Conservation (phyloP, 768 basidiomycete species). For the Mrakia frigida region DNA sequence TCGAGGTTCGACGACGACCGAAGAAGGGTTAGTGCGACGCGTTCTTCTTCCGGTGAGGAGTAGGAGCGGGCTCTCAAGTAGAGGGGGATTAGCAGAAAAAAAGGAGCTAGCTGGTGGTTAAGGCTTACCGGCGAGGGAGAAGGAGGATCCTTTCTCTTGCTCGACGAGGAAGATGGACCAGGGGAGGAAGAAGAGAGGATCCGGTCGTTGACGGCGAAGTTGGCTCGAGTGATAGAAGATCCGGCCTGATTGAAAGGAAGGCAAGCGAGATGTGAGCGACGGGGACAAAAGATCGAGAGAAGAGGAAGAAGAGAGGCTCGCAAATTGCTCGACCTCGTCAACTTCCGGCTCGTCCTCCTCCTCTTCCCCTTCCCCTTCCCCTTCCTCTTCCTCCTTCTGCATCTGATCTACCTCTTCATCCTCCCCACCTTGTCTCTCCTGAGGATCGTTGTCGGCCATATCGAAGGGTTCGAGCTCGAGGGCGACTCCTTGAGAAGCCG, state of each 20-base stretch:
- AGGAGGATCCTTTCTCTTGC: not conserved
- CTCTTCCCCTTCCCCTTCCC: not conserved
- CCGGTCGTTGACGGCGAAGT: too few relatives aligned
- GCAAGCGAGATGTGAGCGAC: too few relatives aligned
- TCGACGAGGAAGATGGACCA: not conserved
- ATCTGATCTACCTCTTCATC: not conserved
- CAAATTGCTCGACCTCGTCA: not conserved
- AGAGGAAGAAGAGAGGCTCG: not conserved
- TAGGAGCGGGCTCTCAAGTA: not conserved
- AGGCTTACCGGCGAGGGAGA: not conserved
- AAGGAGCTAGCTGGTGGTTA: too few relatives aligned
- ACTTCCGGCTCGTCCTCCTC: not conserved
- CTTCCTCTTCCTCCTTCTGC: not conserved
- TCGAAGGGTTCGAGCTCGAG: too few relatives aligned
- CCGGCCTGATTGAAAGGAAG: too few relatives aligned
- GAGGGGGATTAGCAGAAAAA: too few relatives aligned
- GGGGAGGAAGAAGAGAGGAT: too few relatives aligned
- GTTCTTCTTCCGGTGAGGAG: not conserved
- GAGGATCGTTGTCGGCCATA: too few relatives aligned
- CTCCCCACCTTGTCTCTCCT: too few relatives aligned
- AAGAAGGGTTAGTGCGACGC: not conserved
- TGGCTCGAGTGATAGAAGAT: not conserved
- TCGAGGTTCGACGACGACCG: too few relatives aligned
- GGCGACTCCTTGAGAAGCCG: too few relatives aligned
- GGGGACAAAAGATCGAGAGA: not conserved